These are phyloP conservation scores for Trifolium dubium DNA, from an alignment of 306 rosid species.

Conservation along the genomic window DNA sequence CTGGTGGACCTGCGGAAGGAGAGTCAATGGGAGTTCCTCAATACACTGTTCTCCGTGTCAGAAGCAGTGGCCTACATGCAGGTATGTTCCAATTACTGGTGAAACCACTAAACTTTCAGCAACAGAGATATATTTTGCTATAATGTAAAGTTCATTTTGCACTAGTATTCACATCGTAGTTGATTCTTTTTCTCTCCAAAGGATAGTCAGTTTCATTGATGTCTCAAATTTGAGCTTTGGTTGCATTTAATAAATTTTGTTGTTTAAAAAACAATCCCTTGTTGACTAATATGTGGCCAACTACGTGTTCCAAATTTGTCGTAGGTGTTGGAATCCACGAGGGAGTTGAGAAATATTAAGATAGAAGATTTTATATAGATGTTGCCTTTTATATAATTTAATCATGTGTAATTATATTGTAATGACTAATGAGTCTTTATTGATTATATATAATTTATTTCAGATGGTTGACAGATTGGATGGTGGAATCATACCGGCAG, in stretches of 20 bases:
- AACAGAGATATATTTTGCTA: slow-evolving; percentile 17
- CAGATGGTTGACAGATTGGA: slow-evolving; percentile 99
- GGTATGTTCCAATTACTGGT: slow-evolving; percentile 54
- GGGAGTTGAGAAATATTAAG: slow-evolving; percentile 27
- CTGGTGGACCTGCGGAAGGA: slow-evolving; percentile 94
- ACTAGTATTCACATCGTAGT: slow-evolving; percentile 28
- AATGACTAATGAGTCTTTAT: slow-evolving; percentile 14
- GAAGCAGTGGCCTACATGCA: slow-evolving; percentile 99
- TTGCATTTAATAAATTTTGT: not conserved
- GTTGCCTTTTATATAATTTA: slow-evolving; percentile 12
- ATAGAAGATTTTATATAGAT: slow-evolving; percentile 27
- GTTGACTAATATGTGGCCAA: slow-evolving; percentile 29
- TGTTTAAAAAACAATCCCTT: not conserved
- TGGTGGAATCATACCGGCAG: slow-evolving; percentile 70
- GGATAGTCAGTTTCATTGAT: slow-evolving; percentile 18
- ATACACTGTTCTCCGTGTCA: slow-evolving; percentile 93
- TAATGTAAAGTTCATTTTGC: slow-evolving; percentile 23
- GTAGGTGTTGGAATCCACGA: slow-evolving; percentile 25
- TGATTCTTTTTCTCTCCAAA: slow-evolving; percentile 18
- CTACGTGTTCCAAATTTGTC: slow-evolving; percentile 27
- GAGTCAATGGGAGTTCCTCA: slow-evolving; percentile 92
- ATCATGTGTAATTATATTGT: slow-evolving; percentile 11
- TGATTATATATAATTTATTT: slow-evolving; percentile 47
- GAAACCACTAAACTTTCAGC: slow-evolving; percentile 30
- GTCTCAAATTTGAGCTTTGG: slow-evolving; percentile 33